Conservation (phyloP, 441 rosid species). For the Bocquillonia castaneifolia region DNA sequence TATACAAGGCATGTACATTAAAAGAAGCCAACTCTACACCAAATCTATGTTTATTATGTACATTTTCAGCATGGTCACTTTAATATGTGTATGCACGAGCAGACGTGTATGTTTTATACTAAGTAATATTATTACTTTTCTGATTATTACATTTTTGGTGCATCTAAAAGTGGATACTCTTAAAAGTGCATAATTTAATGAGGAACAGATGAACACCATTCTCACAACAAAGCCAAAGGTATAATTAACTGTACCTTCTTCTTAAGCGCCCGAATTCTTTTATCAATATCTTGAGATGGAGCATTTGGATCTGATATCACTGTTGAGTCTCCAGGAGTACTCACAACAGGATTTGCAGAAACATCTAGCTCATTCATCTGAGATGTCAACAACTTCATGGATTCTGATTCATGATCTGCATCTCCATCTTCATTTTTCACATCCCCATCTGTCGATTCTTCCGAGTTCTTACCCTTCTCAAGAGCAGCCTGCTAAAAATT, state of each 20-base stretch:
- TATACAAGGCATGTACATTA: neutral
- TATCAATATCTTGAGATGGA: conserved; percentile 60
- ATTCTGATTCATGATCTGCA: conserved; percentile 31
- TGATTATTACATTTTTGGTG: neutral
- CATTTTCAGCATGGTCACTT: neutral
- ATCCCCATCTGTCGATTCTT: conserved; percentile 38
- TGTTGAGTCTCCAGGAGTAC: conserved; percentile 29
- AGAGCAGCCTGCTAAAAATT: conserved; percentile 55
- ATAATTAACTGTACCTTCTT: conserved; percentile 63
- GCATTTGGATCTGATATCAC: conserved; percentile 36
- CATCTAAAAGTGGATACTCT: neutral
- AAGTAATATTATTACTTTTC: neutral
- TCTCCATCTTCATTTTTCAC: conserved; percentile 36
- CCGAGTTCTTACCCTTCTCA: conserved; percentile 58
- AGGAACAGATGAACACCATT: neutral
- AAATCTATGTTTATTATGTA: neutral
- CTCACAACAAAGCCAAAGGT: conserved; percentile 2
- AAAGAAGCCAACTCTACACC: neutral
- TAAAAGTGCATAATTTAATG: neutral
- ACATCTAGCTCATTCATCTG: conserved; percentile 57
- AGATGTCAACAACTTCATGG: conserved; percentile 54
- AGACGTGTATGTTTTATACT: neutral
- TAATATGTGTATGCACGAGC: neutral
- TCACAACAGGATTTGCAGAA: conserved; percentile 40
- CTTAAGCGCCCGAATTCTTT: conserved; percentile 79